phyloP scores from a whole-genome alignment of 2,329 filamentous ascomycete genomes.

The Eurotiales sp. region DNA sequence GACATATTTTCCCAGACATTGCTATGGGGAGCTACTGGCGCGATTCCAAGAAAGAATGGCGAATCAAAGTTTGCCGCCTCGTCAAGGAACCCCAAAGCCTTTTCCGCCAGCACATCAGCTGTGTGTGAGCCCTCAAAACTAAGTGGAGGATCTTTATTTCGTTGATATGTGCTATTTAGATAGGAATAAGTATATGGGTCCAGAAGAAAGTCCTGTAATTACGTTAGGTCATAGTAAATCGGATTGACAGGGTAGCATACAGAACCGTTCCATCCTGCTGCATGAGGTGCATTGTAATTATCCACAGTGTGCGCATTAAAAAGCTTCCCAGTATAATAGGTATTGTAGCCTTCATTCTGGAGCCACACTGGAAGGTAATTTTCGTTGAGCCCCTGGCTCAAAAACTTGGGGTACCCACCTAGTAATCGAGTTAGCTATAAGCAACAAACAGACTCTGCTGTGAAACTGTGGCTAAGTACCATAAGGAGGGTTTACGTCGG shows the following conservation, averaged over 20 bases:
- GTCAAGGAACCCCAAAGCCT: slow-evolving; percentile 58
- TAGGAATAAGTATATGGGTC: slow-evolving; percentile 59
- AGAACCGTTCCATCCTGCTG: slow-evolving; percentile 35
- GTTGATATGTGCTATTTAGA: slow-evolving; percentile 61
- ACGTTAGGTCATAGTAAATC: too few species aligned
- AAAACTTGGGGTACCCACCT: slow-evolving; percentile 49
- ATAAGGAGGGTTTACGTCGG: slow-evolving; percentile 36
- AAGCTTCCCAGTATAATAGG: slow-evolving; percentile 54
- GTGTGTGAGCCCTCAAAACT: slow-evolving; percentile 55
- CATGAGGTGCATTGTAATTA: slow-evolving; percentile 45
- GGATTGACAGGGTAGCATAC: too few species aligned
- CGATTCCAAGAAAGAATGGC: slow-evolving; percentile 66
- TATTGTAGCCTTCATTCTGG: slow-evolving; percentile 50
- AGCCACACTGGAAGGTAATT: slow-evolving; percentile 52
- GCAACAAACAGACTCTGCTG: too few species aligned
- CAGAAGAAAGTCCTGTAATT: slow-evolving; percentile 42
- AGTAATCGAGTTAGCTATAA: not conserved
- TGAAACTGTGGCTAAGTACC: too few species aligned
- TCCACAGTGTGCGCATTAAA: slow-evolving; percentile 49
- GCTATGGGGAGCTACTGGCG: slow-evolving; percentile 64
- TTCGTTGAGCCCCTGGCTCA: slow-evolving; percentile 48
- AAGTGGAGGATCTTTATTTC: slow-evolving; percentile 54
- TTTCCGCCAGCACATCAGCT: slow-evolving; percentile 57
- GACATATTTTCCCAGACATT: too few species aligned
- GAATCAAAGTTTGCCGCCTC: slow-evolving; percentile 47